Conservation (phyloP, 805 yeast genomes). For the Kazachstania taianensis region DNA sequence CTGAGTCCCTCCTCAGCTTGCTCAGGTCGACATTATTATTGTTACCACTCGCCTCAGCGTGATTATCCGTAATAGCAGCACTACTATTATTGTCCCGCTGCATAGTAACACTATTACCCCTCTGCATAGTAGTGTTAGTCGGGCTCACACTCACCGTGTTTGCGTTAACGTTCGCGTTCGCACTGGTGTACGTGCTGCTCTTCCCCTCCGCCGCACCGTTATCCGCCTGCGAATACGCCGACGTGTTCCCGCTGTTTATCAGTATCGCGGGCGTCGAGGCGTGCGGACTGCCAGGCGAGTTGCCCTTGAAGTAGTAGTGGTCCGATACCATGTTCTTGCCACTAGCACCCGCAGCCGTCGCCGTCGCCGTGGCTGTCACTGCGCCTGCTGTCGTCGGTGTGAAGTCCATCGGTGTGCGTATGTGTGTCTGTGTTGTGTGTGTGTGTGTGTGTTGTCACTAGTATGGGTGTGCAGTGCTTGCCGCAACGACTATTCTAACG, state of each 20-base stretch:
- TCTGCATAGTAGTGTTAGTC: background rate
- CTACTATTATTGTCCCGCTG: background rate
- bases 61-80: background rate
- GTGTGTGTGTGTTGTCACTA: too few species aligned
- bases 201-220: too few species aligned
- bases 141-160: conserved; percentile 6
- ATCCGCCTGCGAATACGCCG: too few species aligned
- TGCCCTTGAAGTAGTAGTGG: background rate
- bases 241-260: background rate
- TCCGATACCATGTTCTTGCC: too few species aligned
- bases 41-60: background rate
- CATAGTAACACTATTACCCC: background rate
- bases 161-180: too few species aligned
- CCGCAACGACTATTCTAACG: too few species aligned
- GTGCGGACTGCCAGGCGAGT: background rate
- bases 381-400: too few species aligned
- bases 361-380: too few species aligned
- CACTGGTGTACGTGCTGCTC: too few species aligned
- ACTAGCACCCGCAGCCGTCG: too few species aligned
- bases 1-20: conserved; percentile 50
- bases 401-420: too few species aligned
- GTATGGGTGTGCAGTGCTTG: background rate
- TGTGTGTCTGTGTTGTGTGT: too few species aligned
- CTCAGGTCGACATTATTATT: background rate
- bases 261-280: background rate